phyloP scores from a whole-genome alignment of 352 stramenopile species.

The Pythium folliculosum region DNA sequence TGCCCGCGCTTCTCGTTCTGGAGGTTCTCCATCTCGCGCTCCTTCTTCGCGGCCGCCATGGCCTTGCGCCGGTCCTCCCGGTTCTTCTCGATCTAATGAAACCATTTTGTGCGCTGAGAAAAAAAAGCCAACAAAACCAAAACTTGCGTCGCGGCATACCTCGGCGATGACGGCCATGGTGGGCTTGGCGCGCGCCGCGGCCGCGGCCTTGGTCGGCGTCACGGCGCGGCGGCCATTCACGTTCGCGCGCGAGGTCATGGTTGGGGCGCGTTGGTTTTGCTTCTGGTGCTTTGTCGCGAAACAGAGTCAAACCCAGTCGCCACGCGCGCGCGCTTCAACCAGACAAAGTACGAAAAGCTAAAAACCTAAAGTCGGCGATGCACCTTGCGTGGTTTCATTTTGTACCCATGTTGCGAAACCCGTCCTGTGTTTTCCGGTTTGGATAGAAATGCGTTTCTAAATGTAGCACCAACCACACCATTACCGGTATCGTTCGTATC shows the following conservation, averaged over 20 bases:
- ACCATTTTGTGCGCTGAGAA: too few relatives aligned
- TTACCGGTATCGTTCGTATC: conserved; percentile 5
- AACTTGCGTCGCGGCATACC: conserved; percentile 16
- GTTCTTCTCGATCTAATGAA: conserved; percentile 77
- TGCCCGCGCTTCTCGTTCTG: conserved; percentile 80
- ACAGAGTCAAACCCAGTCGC: neutral
- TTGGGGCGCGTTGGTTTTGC: conserved; percentile 1
- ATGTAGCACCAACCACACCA: too few relatives aligned
- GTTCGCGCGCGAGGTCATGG: conserved; percentile 41
- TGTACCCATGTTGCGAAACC: conserved; percentile 14
- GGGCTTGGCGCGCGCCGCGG: conserved; percentile 40
- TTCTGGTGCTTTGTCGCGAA: neutral
- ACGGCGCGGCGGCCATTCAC: conserved; percentile 24
- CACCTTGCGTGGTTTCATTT: conserved; percentile 6
- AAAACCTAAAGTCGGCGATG: neutral
- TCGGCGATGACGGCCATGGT: conserved; percentile 72
- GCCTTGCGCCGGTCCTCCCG: conserved; percentile 79
- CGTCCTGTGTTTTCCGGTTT: conserved; percentile 3
- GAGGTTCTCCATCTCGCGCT: conserved; percentile 81
- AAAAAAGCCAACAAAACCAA: neutral
- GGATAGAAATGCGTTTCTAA: conserved; percentile 27
- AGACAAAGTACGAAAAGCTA: neutral
- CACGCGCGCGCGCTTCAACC: conserved; percentile 7
- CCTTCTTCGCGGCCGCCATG: conserved; percentile 86
- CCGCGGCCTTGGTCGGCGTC: conserved; percentile 26